Conservation (phyloP, 768 basidiomycete species). For the Leccinellum rugosiceps region DNA sequence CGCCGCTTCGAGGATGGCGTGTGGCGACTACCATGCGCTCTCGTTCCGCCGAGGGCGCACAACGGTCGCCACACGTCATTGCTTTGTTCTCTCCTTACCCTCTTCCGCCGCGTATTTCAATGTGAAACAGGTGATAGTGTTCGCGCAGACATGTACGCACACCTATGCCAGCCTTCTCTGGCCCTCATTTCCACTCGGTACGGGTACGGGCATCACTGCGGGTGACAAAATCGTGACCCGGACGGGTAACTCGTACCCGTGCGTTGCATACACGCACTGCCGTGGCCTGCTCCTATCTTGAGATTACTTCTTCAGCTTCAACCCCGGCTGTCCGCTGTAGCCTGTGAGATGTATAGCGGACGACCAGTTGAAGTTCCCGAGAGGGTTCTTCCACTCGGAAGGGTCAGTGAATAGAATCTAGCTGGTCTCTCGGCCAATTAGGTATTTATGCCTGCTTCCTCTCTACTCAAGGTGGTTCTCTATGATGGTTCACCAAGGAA, state of each 20-base stretch:
- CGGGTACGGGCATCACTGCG: neutral
- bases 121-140: neutral
- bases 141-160: no score
- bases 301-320: neutral
- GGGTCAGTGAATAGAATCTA: no score
- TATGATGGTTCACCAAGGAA: no score
- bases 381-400: neutral
- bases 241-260: no score
- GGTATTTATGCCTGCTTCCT: neutral
- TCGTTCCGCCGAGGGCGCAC: neutral
- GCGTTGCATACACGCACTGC: neutral
- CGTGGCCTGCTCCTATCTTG: no score
- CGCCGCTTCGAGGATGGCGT: neutral
- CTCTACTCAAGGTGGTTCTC: neutral
- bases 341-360: neutral
- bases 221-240: neutral
- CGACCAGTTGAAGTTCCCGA: neutral
- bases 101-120: neutral
- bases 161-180: neutral
- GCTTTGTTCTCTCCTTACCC: neutral
- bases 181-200: neutral
- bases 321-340: neutral
- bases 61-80: neutral
- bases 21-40: neutral
- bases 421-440: neutral